Evolutionary conservation across 2,329 filamentous ascomycete species (phyloP).

Genomic region (Xylogone sp.): DNA sequence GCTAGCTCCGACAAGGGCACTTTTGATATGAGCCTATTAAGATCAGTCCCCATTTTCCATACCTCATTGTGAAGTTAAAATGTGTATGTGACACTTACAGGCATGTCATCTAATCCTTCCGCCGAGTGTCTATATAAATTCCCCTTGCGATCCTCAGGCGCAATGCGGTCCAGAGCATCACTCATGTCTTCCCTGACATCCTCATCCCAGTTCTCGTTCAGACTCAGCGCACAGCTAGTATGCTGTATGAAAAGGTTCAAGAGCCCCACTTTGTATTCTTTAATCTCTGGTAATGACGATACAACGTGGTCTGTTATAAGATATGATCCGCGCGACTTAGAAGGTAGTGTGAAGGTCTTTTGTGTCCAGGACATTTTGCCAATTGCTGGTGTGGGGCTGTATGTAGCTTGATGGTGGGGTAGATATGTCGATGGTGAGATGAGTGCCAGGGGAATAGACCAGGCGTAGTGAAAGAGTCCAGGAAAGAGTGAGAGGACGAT

Average conservation of each 20-base stretch:
- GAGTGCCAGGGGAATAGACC: conserved; percentile 43
- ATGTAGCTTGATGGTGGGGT: conserved; percentile 18
- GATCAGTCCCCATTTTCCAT: neutral
- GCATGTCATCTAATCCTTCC: conserved; percentile 93
- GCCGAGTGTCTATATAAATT: conserved; percentile 80
- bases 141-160: conserved; percentile 73
- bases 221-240: conserved; percentile 81
- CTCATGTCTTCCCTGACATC: conserved; percentile 94
- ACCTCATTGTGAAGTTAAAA: neutral
- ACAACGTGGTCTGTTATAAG: conserved; percentile 78
- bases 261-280: conserved; percentile 77
- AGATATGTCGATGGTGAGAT: conserved; percentile 27
- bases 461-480: conserved; percentile 45
- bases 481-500: conserved; percentile 52
- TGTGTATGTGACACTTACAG: conserved; percentile 47
- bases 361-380: conserved; percentile 70
- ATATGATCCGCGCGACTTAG: conserved; percentile 78
- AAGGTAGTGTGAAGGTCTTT: conserved; percentile 76
- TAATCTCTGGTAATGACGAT: conserved; percentile 72
- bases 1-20: conserved; percentile 80
- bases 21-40: conserved; percentile 82
- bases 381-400: conserved; percentile 11
- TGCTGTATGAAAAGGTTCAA: conserved; percentile 93
- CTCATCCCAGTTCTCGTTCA: conserved; percentile 88
- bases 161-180: conserved; percentile 87